Evolutionary conservation across 331 rosid species (phyloP).

Genomic region (Erythrophleum ivorense): DNA sequence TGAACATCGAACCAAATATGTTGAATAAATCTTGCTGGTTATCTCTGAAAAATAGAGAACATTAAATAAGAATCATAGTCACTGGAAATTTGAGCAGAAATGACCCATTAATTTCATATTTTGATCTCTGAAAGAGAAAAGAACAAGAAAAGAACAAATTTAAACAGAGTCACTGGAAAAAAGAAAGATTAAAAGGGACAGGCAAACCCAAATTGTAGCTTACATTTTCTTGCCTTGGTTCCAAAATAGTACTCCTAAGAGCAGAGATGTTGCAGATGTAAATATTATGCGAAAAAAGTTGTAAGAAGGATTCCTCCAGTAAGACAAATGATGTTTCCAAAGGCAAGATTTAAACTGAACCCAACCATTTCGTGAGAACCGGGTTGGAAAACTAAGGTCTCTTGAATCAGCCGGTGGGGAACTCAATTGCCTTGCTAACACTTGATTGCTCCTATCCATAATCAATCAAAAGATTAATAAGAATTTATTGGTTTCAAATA

Average conservation of each 20-base stretch:
- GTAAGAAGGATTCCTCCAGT: neutral
- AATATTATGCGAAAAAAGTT: neutral
- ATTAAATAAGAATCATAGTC: neutral
- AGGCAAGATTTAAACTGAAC: neutral
- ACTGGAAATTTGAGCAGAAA: too few species aligned
- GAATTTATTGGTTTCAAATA: neutral
- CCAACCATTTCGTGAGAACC: neutral
- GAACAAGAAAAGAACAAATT: too few species aligned
- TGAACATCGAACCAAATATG: neutral
- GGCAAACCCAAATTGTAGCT: neutral
- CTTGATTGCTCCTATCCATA: conserved; percentile 37
- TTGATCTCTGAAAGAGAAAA: too few species aligned
- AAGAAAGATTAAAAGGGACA: neutral
- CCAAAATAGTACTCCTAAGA: neutral
- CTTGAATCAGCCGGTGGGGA: conserved; percentile 44
- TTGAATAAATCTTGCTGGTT: neutral
- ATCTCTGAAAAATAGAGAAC: neutral
- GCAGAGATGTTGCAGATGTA: neutral
- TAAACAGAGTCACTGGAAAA: too few species aligned
- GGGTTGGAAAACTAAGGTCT: conserved; percentile 45
- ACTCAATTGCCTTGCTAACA: conserved; percentile 40
- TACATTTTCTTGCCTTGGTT: neutral
- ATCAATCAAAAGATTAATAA: neutral
- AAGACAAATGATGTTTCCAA: neutral
- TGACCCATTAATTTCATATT: too few species aligned